phyloP scores from a whole-genome alignment of 1,284 basidiomycete genomes.

The Omphalotus olearius region DNA sequence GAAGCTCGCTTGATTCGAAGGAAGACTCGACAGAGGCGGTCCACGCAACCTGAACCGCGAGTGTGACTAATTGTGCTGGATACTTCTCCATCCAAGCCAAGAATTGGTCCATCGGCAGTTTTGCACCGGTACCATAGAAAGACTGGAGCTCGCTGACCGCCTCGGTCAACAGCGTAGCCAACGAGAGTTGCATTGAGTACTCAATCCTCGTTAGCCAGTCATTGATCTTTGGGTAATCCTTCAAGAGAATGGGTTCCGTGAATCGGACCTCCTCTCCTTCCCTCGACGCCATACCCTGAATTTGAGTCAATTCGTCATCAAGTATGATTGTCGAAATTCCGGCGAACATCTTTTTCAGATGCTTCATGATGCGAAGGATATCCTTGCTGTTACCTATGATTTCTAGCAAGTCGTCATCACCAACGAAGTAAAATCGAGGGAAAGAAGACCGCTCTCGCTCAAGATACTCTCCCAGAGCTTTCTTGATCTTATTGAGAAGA shows the following conservation, averaged over 20 bases:
- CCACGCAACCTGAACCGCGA: conserved; percentile 95
- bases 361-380: conserved; percentile 95
- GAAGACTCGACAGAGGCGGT: conserved; percentile 81
- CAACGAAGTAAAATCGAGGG: conserved; percentile 99
- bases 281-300: conserved; percentile 87
- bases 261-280: conserved; percentile 95
- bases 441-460: conserved; percentile 97
- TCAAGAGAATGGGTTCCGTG: conserved; percentile 78
- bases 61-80: conserved; percentile 93
- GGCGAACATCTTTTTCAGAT: conserved; percentile 99
- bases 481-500: conserved; percentile 96
- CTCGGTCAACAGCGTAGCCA: conserved; percentile 79
- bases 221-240: conserved; percentile 96
- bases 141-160: conserved; percentile 75
- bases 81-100: conserved; percentile 90
- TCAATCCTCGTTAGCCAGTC: conserved; percentile 97
- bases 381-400: conserved; percentile 99
- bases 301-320: conserved; percentile 86
- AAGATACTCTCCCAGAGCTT: conserved; percentile 97
- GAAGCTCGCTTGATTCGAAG: conserved; percentile 51
- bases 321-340: conserved; percentile 88
- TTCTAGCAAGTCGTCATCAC: conserved; percentile 97
- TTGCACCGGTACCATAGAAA: conserved; percentile 71
- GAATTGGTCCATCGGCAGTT: conserved; percentile 61
- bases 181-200: conserved; percentile 89